Conservation (phyloP, 805 yeast species). For the Candida fluviatilis region DNA sequence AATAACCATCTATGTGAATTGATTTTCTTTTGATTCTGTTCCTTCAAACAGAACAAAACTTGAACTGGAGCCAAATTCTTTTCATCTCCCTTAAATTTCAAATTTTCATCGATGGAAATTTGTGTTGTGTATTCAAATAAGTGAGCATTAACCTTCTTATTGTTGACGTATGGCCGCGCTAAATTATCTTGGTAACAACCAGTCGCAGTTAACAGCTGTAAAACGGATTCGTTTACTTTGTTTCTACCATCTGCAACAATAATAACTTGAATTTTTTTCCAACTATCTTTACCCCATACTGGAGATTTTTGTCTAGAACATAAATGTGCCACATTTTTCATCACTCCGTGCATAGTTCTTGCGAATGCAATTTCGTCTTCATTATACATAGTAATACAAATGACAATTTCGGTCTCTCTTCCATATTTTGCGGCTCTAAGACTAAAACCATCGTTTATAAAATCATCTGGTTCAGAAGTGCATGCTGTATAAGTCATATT, state of each 20-base stretch:
- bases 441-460: constrained; percentile 74
- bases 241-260: constrained; percentile 94
- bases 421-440: constrained; percentile 81
- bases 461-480: constrained; percentile 88
- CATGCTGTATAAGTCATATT: constrained; percentile 98
- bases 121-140: constrained; percentile 95
- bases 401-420: constrained; percentile 86
- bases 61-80: constrained; percentile 94
- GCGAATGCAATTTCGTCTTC: constrained; percentile 89
- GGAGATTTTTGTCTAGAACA: constrained; percentile 76
- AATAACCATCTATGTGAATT: constrained; percentile 98
- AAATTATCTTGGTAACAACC: constrained; percentile 98
- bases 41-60: constrained; percentile 87
- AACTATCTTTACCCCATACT: constrained; percentile 94
- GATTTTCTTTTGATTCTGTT: constrained; percentile 86
- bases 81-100: constrained; percentile 87
- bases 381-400: constrained; percentile 96
- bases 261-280: constrained; percentile 94
- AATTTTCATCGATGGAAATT: constrained; percentile 81
- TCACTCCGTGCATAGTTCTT: constrained; percentile 90
- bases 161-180: constrained; percentile 91
- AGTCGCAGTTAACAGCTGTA: constrained; percentile 86
- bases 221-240: constrained; percentile 77
- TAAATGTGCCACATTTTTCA: constrained; percentile 86
- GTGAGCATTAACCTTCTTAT: constrained; percentile 89